Conservation (phyloP, 345 rosid genomes). For the Aurinia saxatilis region DNA sequence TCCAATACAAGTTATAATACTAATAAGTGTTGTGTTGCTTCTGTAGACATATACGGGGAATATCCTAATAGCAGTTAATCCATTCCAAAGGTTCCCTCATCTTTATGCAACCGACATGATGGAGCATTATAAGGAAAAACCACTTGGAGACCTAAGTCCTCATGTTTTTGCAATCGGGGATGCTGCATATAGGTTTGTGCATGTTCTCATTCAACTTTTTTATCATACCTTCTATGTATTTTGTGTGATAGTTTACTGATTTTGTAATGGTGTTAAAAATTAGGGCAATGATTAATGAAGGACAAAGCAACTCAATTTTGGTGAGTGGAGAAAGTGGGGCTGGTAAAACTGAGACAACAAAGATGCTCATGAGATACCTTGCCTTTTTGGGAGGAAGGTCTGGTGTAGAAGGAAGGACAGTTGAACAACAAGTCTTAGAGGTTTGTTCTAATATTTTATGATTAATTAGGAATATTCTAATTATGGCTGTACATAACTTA, state of each 20-base stretch:
- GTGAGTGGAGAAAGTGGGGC: slow-evolving; percentile 99
- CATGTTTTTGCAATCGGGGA: slow-evolving; percentile 95
- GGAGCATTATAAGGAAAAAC: slow-evolving; percentile 81
- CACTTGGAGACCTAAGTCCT: slow-evolving; percentile 86
- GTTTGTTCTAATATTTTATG: slow-evolving; percentile 30
- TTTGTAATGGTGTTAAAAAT: slow-evolving; percentile 11
- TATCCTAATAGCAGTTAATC: slow-evolving; percentile 84
- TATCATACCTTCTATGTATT: background rate
- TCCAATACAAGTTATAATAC: slow-evolving; percentile 13
- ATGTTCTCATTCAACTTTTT: background rate
- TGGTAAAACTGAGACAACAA: slow-evolving; percentile 96
- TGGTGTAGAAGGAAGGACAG: slow-evolving; percentile 92
- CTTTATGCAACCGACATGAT: slow-evolving; percentile 89
- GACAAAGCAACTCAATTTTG: slow-evolving; percentile 83
- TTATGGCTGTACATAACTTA: background rate
- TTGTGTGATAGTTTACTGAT: slow-evolving; percentile 23
- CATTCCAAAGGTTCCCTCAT: slow-evolving; percentile 92
- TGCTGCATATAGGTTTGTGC: slow-evolving; percentile 71
- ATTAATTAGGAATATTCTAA: background rate
- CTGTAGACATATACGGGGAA: slow-evolving; percentile 88
- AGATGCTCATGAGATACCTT: slow-evolving; percentile 96
- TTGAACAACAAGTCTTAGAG: slow-evolving; percentile 94
- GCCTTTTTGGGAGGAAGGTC: slow-evolving; percentile 86
- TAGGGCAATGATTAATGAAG: slow-evolving; percentile 90
- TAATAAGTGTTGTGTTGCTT: slow-evolving; percentile 12